These are phyloP conservation scores for Fallopia convolvulus DNA, from an alignment of 148 eudicot species.

Conservation along the genomic window DNA sequence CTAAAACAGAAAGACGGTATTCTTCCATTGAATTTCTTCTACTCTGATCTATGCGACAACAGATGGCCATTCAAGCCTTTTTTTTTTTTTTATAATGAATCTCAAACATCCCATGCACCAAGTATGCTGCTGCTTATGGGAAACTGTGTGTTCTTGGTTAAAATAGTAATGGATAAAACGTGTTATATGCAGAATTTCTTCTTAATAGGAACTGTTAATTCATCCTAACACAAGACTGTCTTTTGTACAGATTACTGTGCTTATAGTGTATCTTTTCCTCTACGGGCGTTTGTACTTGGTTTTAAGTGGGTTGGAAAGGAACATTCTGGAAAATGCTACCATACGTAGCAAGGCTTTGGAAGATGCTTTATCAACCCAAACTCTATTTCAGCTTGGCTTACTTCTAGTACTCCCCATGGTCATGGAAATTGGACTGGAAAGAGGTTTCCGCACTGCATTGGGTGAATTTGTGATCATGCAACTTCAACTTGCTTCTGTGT, in stretches of 20 bases:
- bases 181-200: constrained; percentile 1
- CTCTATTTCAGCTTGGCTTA: constrained; percentile 78
- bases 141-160: neutral
- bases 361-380: constrained; percentile 77
- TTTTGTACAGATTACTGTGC: constrained; percentile 77
- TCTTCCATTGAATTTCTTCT: neutral
- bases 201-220: neutral
- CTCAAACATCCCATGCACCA: neutral
- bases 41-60: neutral
- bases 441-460: constrained; percentile 87
- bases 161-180: neutral
- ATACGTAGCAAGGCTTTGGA: constrained; percentile 63
- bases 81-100: neutral
- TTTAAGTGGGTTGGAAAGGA: constrained; percentile 81
- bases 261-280: constrained; percentile 69
- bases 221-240: constrained; percentile 5
- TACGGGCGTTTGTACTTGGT: constrained; percentile 85
- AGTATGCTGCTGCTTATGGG: neutral
- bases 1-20: neutral
- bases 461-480: constrained; percentile 94
- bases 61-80: neutral
- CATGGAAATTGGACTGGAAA: constrained; percentile 93
- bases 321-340: constrained; percentile 48
- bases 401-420: constrained; percentile 88
- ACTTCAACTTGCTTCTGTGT: constrained; percentile 92